Evolutionary conservation across 352 stramenopile species (phyloP).

Genomic region (Plasmopara viticola): DNA sequence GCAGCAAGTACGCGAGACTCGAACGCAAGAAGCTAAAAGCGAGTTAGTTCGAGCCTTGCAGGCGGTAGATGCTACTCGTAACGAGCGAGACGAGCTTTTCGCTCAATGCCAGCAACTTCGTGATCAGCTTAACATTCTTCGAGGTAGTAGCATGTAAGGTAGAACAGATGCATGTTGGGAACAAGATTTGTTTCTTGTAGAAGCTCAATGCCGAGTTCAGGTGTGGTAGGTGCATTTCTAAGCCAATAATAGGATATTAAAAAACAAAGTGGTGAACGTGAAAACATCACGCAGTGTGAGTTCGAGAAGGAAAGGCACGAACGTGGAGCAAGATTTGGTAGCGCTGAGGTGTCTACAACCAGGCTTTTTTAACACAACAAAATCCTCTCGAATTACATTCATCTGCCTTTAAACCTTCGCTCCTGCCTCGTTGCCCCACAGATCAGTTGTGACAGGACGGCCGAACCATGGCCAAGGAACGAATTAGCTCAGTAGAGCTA

Average conservation of each 20-base stretch:
- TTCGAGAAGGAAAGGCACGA: no score
- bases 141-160: background rate
- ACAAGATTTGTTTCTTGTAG: background rate
- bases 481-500: conserved; percentile 36
- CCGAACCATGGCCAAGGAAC: conserved; percentile 27
- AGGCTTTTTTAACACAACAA: background rate
- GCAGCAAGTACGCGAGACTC: conserved; percentile 12
- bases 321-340: background rate
- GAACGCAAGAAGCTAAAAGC: conserved; percentile 15
- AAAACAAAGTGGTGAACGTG: background rate
- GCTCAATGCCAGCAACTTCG: conserved; percentile 3
- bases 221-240: no score
- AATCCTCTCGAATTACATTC: background rate
- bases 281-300: background rate
- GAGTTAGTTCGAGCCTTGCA: conserved; percentile 28
- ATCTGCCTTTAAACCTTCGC: conserved; percentile 1
- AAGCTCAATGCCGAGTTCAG: no score
- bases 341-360: background rate
- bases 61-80: conserved; percentile 17
- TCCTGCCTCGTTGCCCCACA: conserved; percentile 3
- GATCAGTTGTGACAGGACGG: conserved; percentile 8
- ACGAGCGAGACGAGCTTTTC: conserved; percentile 1
- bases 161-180: background rate
- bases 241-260: background rate
- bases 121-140: conserved; percentile 33